These are phyloP conservation scores for Cladosporium sp. DNA, from an alignment of 2,329 filamentous ascomycete genomes.

Conservation along the genomic window DNA sequence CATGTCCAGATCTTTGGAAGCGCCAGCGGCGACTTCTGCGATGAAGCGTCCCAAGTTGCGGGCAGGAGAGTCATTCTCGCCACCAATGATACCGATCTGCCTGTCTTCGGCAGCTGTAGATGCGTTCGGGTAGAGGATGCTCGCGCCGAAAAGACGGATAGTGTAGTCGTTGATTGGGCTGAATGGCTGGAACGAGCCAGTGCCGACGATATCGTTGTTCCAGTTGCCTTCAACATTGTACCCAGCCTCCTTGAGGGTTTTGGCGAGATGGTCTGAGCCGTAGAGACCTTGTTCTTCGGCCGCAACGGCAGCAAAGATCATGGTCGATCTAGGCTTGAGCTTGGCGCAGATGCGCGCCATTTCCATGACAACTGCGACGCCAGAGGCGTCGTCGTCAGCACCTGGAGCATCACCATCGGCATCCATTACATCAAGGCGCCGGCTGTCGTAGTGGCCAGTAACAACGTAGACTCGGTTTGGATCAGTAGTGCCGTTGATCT, in stretches of 20 bases:
- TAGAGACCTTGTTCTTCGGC: conserved; percentile 57
- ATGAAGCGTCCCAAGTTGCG: conserved; percentile 54
- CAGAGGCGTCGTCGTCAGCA: conserved; percentile 56
- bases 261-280: conserved; percentile 50
- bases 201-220: conserved; percentile 57
- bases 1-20: conserved; percentile 51
- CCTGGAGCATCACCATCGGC: conserved; percentile 52
- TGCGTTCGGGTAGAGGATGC: conserved; percentile 44
- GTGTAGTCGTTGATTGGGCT: conserved; percentile 37
- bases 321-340: conserved; percentile 46
- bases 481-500: conserved; percentile 46
- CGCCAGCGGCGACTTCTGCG: conserved; percentile 51
- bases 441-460: conserved; percentile 54
- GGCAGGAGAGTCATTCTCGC: conserved; percentile 54
- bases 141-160: conserved; percentile 49
- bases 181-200: conserved; percentile 37
- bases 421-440: conserved; percentile 49
- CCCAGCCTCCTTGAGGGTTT: conserved; percentile 48
- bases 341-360: conserved; percentile 51
- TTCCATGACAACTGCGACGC: conserved; percentile 54
- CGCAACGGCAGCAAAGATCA: conserved; percentile 54
- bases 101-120: conserved; percentile 36
- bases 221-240: conserved; percentile 56
- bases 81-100: conserved; percentile 42
- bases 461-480: conserved; percentile 51